Evolutionary conservation across 768 basidiomycete species (phyloP), one percentile per base, ranked within the genome.

Genomic region (Tephrocybe rancida): DNA sequence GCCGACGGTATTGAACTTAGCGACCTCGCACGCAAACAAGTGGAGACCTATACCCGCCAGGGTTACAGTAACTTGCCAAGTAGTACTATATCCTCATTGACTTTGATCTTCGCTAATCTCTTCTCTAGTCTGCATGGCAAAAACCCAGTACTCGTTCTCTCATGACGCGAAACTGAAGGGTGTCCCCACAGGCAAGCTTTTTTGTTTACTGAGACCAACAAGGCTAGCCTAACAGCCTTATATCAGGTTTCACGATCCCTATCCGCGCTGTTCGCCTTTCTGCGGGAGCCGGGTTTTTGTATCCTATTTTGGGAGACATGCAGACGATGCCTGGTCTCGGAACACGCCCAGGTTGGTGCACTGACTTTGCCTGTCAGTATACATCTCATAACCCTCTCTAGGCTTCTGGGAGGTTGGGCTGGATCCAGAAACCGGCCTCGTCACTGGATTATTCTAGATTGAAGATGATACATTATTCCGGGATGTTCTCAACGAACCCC

Each of bases 61-160:
- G 95, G 95, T 44, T 94, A 88, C 64, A 69, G 81, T 43, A 73
- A 81, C 58, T 78, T 94, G 29, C 88, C 92, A 1, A 92, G 91
- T 92, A 67, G 62, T 2, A 50, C 34, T 32, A 11, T 19, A 42
- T 43, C 41, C 32, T 24, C 8, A n/a, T 27, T 25, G 27, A 37
- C 19, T 8, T 5, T 41, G 19, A 27, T 22, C 48, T 42, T 24
- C 55, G 26, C 49, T 63, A 2, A 57, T 43, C n/a, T 60, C 59
- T 44, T 56, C 64, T 44, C 49, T 60, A 88, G 94, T 96, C 67
- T 96, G 93, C 73, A 92, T 95, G 92, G 94, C 93, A 44, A 96
- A 97, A 80, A 98, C 96, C 5, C 96, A 97, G 58, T 93, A 98
- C 62, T 97, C 95, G 18, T 95, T 99, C 76, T 96, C 94, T 22